Base-by-base conservation (phyloP, 2,329 filamentous ascomycete genomes). In the Coniochaeta pulveracea region DNA sequence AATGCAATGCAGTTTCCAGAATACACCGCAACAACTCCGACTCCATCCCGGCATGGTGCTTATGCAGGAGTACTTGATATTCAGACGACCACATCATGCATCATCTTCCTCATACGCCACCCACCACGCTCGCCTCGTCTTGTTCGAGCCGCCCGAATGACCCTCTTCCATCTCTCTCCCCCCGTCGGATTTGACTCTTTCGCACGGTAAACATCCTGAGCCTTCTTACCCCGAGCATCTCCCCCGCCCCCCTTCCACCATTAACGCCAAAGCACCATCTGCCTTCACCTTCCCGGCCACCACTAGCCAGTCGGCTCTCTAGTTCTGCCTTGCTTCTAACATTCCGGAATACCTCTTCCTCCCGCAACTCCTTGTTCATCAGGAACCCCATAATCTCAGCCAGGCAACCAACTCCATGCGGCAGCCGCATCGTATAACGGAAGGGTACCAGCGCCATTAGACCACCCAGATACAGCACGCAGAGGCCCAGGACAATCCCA, bases 321-420 rank as follows among this genome's bases (percentile, higher is more conserved):
- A 95, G 66, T 42, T 86, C 80, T 0, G 63, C 63, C 42, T 77
- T 79, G n/a, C 67, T 76, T 18, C 66, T 63, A 3, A 80, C 44
- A 19, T 76, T 70, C 33, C 76, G 68, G 50, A 95, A 89, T 0
- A 80, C 72, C 8, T 76, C 66, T 47, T 94, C 86, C 5, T 71
- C 64, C 2, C 84, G 61, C 12, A 93, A 61, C 16, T 80, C 78
- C 26, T 77, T 78, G 43, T 79, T 77, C 38, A 83, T 76, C 26
- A 89, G 64, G 51, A 89, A 88, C 48, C 76, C 80, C 44, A 93
- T 69, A 15, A 88, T 64, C 50, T 88, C 85, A 2, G 82, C 81
- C 12, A 93, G 64, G 29, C 72, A 84, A 39, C 68, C 72, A 25
- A 83, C 76, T 5, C 68, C 66, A 50, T 93, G 85, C 0, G 85